These are phyloP conservation scores for Sequoiadendron giganteum DNA, from an alignment of 75 land plant genomes.

Conservation along the genomic window DNA sequence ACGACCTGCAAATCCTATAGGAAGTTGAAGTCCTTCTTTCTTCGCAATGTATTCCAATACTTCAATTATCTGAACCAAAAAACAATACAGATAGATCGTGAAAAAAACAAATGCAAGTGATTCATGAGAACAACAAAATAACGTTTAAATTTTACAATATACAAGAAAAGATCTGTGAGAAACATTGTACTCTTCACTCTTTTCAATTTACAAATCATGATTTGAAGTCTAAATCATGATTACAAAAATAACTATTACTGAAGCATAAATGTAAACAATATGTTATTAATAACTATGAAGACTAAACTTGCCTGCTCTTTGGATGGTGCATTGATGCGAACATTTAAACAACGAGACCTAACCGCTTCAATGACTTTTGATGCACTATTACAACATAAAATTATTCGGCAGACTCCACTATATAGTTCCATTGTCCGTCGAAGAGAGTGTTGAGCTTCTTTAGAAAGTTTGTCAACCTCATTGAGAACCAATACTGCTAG, in stretches of 20 bases:
- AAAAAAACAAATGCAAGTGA: neutral
- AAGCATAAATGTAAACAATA: neutral
- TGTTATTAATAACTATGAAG: neutral
- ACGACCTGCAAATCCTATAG: conserved; percentile 72
- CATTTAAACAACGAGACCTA: conserved; percentile 89
- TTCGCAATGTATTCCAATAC: conserved; percentile 83
- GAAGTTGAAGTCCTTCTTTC: conserved; percentile 86
- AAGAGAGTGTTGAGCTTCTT: conserved; percentile 97
- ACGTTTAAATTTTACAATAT: neutral
- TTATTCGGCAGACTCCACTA: conserved; percentile 88
- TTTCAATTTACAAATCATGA: neutral
- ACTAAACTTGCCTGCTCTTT: conserved; percentile 58
- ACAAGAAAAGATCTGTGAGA: neutral
- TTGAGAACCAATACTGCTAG: conserved; percentile 86
- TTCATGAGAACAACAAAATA: neutral
- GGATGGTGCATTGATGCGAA: conserved; percentile 85
- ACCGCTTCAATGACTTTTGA: conserved; percentile 97
- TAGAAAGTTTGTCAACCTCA: conserved; percentile 96
- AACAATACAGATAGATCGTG: neutral
- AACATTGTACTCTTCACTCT: neutral
- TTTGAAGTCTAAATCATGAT: neutral
- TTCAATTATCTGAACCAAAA: conserved; percentile 56
- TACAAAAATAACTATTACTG: neutral
- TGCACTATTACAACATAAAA: conserved; percentile 94
- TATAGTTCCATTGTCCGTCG: conserved; percentile 98